Base-by-base conservation (phyloP, 1,284 basidiomycete genomes). In the Cutaneotrichosporon sp. region DNA sequence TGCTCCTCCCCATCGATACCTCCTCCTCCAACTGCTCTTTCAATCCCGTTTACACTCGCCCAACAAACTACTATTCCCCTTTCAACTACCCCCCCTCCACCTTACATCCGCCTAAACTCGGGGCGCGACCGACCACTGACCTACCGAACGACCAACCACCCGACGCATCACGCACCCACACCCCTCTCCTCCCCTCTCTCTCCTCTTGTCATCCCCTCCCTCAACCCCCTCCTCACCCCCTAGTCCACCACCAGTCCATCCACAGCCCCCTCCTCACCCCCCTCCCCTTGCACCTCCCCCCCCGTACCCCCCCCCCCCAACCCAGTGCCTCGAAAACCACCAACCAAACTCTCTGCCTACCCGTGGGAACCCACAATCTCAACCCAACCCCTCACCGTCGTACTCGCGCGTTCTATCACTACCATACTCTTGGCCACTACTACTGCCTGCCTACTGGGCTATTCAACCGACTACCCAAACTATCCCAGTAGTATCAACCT, bases 311-410 rank as follows among this genome's bases (percentile, higher is more conserved):
- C 34, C 34, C 11, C 5, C 14, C 17, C 9, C 14, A 8, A 22
- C 38, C 24, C 24, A 41, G 42, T 31, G 42, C n/a, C 42, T 43
- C 26, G 42, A 43, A 43, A 43, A 27, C 26, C n/a, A n/a, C n/a
- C n/a, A 10, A 14, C 42, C 42, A 43, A 43, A 43, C 42, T 43
- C 26, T 43, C 26, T 20, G 24, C 26, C 12, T 33, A 11, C 12
- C 27, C 26, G 42, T 43, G 42, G 42, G 42, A 43, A 43, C 42
- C 35, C 10, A 37, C 22, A 19, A 25, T 12, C 20, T 12, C 6
- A 39, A 3, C 19, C 9, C 22, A 6, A 22, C 37, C 12, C 16
- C 24, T 11, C 35, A 38, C 24, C 20, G n/a, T n/a, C n/a, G n/a
- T 17, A 5, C 39, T 27, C 12, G 11, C 9, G 20, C 20, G 19